Evolutionary conservation across 345 rosid species (phyloP), one percentile per base, ranked within the genome.

Genomic region (Euphorbia peplus): DNA sequence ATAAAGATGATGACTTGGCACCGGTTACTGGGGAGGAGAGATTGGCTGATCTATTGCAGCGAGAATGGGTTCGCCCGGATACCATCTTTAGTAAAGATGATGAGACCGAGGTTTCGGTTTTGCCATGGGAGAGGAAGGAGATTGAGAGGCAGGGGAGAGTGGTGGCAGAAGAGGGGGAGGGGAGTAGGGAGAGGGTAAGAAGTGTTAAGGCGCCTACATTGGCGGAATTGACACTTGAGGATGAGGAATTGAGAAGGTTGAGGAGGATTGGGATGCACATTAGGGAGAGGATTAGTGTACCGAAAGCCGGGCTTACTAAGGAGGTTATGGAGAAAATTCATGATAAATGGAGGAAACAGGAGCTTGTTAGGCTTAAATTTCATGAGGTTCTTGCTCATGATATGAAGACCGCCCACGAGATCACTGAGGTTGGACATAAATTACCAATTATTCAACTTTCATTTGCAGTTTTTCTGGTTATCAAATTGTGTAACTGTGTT

Each of bases 151-250:
- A 30, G 47, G 67, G 15, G 3, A 55, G 29, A 15, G 70, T 18
- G 30, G 54, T 29, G 29, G 35, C 73, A 61, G 32, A 51, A 2
- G 28, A 63, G 48, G 28, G 65, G 48, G 52, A 75, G 66, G 68
- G 72, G 69, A 6, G 72, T 42, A 21, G 44, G 62, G 77, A 70
- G 80, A 82, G 79, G 78, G 70, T 32, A 57, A 80, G 86, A 79
- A 73, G 76, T 66, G 78, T 71, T 16, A 90, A 75, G 76, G 92
- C 98, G 30, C 98, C 98, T 0, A 68, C 92, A 3, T 75, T 92
- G 79, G 98, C 99, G n/a, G 99, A 95, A 65, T 73, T 90, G 78
- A 95, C 97, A 1, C 73, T 95, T 55, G 99, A 90, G 75, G 98
- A 92, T 57, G 88, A 83, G 74, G 98, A 95, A 77, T 62, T 92